Percentiles rank a stretch among this genome's conserved stretches.
These are phyloP conservation scores for Trichoderma polysporum DNA, from an alignment of 2,329 filamentous ascomycete genomes.

Conservation along the genomic window DNA sequence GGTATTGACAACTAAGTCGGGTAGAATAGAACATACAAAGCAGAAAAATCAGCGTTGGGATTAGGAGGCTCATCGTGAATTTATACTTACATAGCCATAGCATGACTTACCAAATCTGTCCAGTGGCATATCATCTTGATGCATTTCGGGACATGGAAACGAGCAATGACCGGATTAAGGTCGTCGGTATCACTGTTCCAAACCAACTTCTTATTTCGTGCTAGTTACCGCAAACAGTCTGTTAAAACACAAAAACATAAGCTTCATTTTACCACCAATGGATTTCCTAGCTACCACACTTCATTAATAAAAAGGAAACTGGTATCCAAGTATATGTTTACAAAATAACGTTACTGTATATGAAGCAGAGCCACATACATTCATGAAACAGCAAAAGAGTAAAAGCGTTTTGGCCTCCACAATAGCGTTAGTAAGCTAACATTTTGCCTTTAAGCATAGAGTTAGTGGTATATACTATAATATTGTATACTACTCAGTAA, in stretches of 20 bases:
- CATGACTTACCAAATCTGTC: too few species aligned
- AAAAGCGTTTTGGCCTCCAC: too few species aligned
- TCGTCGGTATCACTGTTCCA: not conserved
- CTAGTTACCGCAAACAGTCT: not conserved
- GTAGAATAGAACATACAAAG: too few species aligned
- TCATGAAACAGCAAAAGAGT: not conserved
- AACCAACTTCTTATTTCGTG: not conserved
- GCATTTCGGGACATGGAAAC: not conserved
- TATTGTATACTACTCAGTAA: too few species aligned
- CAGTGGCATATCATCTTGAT: not conserved
- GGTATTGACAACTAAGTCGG: too few species aligned
- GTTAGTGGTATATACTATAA: not conserved
- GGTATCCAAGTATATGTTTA: not conserved
- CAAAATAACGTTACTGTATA: not conserved
- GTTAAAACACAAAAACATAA: not conserved
- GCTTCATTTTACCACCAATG: not conserved
- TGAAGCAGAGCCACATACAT: too few species aligned
- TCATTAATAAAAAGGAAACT: not conserved
- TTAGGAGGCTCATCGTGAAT: not conserved
- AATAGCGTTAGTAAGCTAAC: not conserved
- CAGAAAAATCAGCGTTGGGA: not conserved
- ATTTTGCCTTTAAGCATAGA: not conserved
- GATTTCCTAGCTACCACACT: not conserved
- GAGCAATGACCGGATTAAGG: not conserved
- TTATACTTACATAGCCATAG: not conserved